Conservation (phyloP, 129 eudicot genomes). For the Helichrysum umbraculigerum region DNA sequence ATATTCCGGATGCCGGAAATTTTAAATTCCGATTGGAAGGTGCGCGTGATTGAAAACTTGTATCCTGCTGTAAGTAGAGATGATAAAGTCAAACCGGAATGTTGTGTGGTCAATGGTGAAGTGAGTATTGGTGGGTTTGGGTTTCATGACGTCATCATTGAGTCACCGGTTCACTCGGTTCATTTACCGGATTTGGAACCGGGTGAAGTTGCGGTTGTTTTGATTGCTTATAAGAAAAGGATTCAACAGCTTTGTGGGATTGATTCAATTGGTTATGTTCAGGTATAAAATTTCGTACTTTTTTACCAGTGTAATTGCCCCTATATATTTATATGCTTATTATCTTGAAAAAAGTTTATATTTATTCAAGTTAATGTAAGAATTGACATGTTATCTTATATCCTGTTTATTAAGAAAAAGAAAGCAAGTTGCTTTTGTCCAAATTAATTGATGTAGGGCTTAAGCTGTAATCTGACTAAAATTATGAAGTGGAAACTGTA, state of each 20-base stretch:
- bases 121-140: slow-evolving; percentile 59
- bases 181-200: slow-evolving; percentile 58
- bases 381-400: not conserved
- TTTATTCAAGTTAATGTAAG: not conserved
- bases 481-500: not conserved
- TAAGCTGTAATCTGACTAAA: not conserved
- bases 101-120: slow-evolving; percentile 17
- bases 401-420: not conserved
- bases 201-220: slow-evolving; percentile 56
- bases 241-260: slow-evolving; percentile 44
- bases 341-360: not conserved
- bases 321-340: not conserved
- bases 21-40: slow-evolving; percentile 61
- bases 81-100: slow-evolving; percentile 4
- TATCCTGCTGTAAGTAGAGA: slow-evolving; percentile 83
- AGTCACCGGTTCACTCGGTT: slow-evolving; percentile 75
- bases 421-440: not conserved
- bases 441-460: not conserved
- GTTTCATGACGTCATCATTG: slow-evolving; percentile 90
- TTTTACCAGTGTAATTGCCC: too few relatives aligned
- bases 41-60: slow-evolving; percentile 81
- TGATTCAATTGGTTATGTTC: slow-evolving; percentile 62
- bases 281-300: slow-evolving; percentile 44
- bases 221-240: slow-evolving; percentile 81
- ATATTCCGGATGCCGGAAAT: slow-evolving; percentile 65